Evolutionary conservation across 768 basidiomycete genomes (phyloP).

Genomic region (Leccinum rimulosum): DNA sequence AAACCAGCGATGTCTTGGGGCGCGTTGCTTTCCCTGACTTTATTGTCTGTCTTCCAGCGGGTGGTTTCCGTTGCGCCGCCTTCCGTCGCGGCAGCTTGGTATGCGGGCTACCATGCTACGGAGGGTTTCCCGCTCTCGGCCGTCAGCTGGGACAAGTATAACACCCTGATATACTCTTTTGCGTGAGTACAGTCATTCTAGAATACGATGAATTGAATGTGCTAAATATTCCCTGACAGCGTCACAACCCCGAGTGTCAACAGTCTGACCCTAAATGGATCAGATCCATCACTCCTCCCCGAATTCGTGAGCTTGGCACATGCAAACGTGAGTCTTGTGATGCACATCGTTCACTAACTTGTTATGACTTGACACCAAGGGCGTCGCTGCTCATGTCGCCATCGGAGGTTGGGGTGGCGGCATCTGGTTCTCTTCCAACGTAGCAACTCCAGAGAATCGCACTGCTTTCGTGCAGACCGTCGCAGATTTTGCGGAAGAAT

Average conservation of each 20-base stretch:
- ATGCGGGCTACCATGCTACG: slow-evolving; percentile 60
- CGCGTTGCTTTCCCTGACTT: background rate
- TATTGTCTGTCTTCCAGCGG: background rate
- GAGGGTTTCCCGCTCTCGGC: slow-evolving; percentile 47
- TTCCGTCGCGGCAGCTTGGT: slow-evolving; percentile 55
- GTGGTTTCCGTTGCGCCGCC: background rate
- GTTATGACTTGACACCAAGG: slow-evolving; percentile 36
- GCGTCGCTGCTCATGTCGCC: slow-evolving; percentile 54
- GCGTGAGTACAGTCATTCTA: slow-evolving; percentile 36
- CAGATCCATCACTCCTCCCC: slow-evolving; percentile 50
- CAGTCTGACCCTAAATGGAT: slow-evolving; percentile 34
- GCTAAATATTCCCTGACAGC: slow-evolving; percentile 15
- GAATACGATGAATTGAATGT: too few relatives aligned
- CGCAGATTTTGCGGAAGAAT: slow-evolving; percentile 42
- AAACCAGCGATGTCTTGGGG: background rate
- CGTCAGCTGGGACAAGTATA: slow-evolving; percentile 70
- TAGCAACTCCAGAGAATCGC: slow-evolving; percentile 55
- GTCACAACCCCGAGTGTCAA: slow-evolving; percentile 32
- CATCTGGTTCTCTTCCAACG: slow-evolving; percentile 56
- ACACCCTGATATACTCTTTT: slow-evolving; percentile 64
- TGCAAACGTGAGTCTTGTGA: slow-evolving; percentile 22
- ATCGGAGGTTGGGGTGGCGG: slow-evolving; percentile 76
- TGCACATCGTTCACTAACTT: background rate
- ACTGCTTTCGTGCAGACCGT: slow-evolving; percentile 63
- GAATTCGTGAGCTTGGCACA: slow-evolving; percentile 50